Evolutionary conservation across 164 flowering plant genomes (phyloP), one percentile per base, ranked within the genome.

Genomic region (Nymphaea thermarum): DNA sequence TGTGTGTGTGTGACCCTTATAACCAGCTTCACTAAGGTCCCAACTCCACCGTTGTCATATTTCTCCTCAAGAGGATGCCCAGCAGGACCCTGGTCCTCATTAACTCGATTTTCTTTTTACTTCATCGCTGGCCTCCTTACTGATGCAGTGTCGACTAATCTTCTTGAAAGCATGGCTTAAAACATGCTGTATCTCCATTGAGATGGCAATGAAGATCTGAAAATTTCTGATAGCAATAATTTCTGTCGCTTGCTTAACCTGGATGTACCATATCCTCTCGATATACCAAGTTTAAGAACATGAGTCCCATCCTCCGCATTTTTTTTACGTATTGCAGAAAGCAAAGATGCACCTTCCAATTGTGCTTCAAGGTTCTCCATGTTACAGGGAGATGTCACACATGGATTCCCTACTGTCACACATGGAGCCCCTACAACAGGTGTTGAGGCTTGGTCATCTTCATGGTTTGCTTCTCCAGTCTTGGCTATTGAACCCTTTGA

Each of bases 271-370:
- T 64, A 66, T 51, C 74, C 68, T 53, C 71, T 72, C 64, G 65
- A 57, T 43, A 83, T 75, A 61, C 90, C 86, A 41, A 77, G 77
- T 72, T 76, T 80, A 42, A 85, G 76, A 43, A 81, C 81, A 72
- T 74, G 77, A 71, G 72, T 73, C 67, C 88, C 96, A 66, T 89
- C 90, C 63, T 79, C 80, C 14, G 71, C 79, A 41, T 81, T 79
- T 67, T 72, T 80, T 74, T 82, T 81, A 67, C 91, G 82, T 70
- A 81, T 66, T 59, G 79, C 75, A 44, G 71, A 73, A 59, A 89
- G 71, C 71, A 73, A 69, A 61, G 72, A 73, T 55, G 78, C 44
- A 16, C 83, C 85, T 41, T 74, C 66, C 44, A 71, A 57, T 71
- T 65, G 75, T 60, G 42, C 43, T 36, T 59, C 59, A 44, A 8